Percentiles rank a stretch among this genome's conserved stretches.
Evolutionary conservation across 176 grass and related monocot genomes (phyloP).

Genomic region (Aegilops sharonensis): DNA sequence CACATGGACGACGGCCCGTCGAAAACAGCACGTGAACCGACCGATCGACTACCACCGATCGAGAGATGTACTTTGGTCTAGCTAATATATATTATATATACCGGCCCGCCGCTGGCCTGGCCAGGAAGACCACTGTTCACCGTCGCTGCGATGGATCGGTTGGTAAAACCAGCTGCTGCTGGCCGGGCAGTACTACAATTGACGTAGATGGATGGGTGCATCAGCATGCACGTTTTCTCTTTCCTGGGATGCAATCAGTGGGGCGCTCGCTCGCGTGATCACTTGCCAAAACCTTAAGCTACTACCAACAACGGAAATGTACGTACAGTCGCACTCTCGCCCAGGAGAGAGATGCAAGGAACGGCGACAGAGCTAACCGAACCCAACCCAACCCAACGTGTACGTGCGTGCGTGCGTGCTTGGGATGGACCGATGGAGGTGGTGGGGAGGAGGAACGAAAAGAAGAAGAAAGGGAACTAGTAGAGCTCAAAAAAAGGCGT

Average conservation of each 20-base stretch:
- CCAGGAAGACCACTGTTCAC: not conserved
- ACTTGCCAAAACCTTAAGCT: conserved; percentile 36
- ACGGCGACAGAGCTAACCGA: not conserved
- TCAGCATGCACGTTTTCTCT: not conserved
- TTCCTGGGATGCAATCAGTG: not conserved
- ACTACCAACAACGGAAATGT: not conserved
- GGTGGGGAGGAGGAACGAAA: not conserved
- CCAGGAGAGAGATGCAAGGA: too few relatives aligned
- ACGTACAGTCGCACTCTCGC: not conserved
- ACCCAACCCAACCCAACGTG: not conserved
- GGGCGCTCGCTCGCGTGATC: not conserved
- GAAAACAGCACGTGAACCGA: not conserved
- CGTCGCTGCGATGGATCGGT: not conserved
- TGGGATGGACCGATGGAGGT: not conserved
- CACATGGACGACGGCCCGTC: not conserved
- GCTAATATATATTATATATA: too few relatives aligned
- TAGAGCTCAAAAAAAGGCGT: conserved; percentile 2
- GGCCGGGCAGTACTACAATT: not conserved
- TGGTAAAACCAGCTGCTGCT: not conserved
- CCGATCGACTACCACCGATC: not conserved
- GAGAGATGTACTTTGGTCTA: not conserved
- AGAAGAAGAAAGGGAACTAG: not conserved
- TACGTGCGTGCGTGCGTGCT: not conserved
- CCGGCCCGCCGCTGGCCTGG: too few relatives aligned
- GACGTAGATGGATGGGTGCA: not conserved